Evolutionary conservation across 495 filamentous ascomycete genomes (phyloP), one percentile per base, ranked within the genome.

Genomic region (Astrocystis sublimbata): DNA sequence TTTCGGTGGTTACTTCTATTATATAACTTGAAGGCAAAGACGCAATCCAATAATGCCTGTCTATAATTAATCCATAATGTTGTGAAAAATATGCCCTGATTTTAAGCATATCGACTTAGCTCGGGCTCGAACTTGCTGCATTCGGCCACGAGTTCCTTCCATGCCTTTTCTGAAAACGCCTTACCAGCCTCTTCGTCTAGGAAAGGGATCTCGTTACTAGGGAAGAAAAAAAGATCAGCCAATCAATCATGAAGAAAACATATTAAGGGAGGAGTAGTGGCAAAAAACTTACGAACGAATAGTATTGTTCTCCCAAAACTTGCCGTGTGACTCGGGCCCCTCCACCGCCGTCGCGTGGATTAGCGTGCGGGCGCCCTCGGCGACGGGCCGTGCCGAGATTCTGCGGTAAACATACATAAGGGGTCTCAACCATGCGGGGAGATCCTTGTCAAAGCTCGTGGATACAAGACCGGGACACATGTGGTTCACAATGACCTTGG

Each of bases 381-480:
- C 36, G 19, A 58, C 26, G 8, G 41, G 35, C 12, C 52, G 54
- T 7, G 60, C 52, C 21, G 52, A 33, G 30, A 66, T 19, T 49
- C 49, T 58, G 23, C 36, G 52, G 40, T 47, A 26, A 4, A 69
- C 19, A 19, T 6, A 61, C 31, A 73, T 64, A 2, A 67, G 33
- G 0, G 41, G 54, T 36, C 47, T 55, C 23, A 73, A 15, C 63
- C 56, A 68, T 9, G 26, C 31, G 1, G 66, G 64, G 2, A 61
- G 30, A 15, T 60, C 46, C 2, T 42, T 33, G 17, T 63, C 65
- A 2, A 72, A 51, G 1, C 43, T 55, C 6, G 71, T 73, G 7
- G 26, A 21, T 0, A 75, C 55, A 6, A 74, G 58, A 1, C 74
- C 71, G 0, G 74, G 76, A 7, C 69, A 74, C 12, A 76, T 61